Evolutionary conservation across 768 basidiomycete genomes (phyloP).

Genomic region (Chalciporus pseudorubinellus): DNA sequence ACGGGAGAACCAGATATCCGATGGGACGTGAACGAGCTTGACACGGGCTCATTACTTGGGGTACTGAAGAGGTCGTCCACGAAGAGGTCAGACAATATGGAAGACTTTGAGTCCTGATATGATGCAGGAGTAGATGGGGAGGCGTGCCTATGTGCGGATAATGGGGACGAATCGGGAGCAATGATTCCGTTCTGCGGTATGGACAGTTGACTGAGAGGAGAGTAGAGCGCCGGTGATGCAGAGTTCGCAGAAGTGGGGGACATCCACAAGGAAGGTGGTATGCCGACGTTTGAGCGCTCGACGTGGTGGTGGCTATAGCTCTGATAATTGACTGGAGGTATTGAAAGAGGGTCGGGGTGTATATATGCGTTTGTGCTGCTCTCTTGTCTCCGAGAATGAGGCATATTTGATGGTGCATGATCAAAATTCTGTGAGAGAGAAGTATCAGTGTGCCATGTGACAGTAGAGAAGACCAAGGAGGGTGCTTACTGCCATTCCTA

Average conservation of each 20-base stretch:
- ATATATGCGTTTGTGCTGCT: slow-evolving; percentile 7
- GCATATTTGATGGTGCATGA: slow-evolving; percentile 15
- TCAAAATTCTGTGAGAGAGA: slow-evolving; percentile 17
- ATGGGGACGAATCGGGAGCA: slow-evolving; percentile 32
- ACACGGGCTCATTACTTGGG: slow-evolving; percentile 29
- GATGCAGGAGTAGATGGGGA: slow-evolving; percentile 46
- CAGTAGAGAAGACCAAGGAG: background rate
- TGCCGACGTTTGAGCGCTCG: slow-evolving; percentile 52
- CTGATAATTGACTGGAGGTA: slow-evolving; percentile 20
- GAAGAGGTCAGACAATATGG: slow-evolving; percentile 68
- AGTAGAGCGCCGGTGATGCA: slow-evolving; percentile 41
- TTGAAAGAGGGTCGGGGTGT: slow-evolving; percentile 21
- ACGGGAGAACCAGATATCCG: slow-evolving; percentile 68
- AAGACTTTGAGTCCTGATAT: slow-evolving; percentile 53
- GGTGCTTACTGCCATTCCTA: slow-evolving; percentile 13
- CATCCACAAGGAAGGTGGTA: slow-evolving; percentile 86
- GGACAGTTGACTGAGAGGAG: slow-evolving; percentile 39
- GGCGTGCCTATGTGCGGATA: slow-evolving; percentile 32
- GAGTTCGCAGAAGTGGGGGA: slow-evolving; percentile 58
- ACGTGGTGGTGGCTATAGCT: slow-evolving; percentile 31
- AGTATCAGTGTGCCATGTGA: slow-evolving; percentile 3
- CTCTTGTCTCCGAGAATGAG: slow-evolving; percentile 14
- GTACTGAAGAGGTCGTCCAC: slow-evolving; percentile 60
- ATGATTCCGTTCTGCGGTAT: slow-evolving; percentile 33
- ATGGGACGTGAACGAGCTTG: slow-evolving; percentile 64